Conservation (phyloP, 768 basidiomycete species). For the Daedaleopsis sinensis region DNA sequence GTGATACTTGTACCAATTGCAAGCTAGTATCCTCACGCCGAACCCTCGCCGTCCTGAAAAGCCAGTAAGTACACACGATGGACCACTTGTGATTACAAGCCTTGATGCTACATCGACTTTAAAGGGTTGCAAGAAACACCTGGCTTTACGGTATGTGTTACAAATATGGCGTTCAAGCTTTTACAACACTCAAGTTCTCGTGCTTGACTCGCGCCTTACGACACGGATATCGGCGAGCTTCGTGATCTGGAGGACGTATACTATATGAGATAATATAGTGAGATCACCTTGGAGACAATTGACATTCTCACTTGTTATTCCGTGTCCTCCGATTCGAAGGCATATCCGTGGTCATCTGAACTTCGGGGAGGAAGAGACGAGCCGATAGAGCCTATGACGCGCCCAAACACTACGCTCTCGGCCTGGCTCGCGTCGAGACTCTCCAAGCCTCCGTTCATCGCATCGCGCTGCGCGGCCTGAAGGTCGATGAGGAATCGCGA, state of each 20-base stretch:
- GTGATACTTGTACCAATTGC: too few relatives aligned
- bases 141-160: background rate
- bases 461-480: background rate
- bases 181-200: background rate
- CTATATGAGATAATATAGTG: background rate
- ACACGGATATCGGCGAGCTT: conserved; percentile 60
- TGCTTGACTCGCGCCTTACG: background rate
- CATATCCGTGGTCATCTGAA: background rate
- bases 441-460: background rate
- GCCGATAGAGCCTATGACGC: too few relatives aligned
- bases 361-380: too few relatives aligned
- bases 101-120: background rate
- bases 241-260: conserved; percentile 57
- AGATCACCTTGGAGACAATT: conserved; percentile 13
- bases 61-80: too few relatives aligned
- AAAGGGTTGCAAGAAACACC: background rate
- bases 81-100: too few relatives aligned
- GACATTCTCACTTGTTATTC: too few relatives aligned
- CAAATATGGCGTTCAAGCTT: background rate
- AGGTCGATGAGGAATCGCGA: background rate
- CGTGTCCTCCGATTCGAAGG: too few relatives aligned
- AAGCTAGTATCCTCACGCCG: too few relatives aligned
- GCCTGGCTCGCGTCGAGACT: too few relatives aligned
- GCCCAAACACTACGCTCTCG: too few relatives aligned
- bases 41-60: too few relatives aligned